Percentiles rank a stretch among this genome's conserved stretches.
Conservation (phyloP, 352 stramenopile species). For the Phytophthora quininea region DNA sequence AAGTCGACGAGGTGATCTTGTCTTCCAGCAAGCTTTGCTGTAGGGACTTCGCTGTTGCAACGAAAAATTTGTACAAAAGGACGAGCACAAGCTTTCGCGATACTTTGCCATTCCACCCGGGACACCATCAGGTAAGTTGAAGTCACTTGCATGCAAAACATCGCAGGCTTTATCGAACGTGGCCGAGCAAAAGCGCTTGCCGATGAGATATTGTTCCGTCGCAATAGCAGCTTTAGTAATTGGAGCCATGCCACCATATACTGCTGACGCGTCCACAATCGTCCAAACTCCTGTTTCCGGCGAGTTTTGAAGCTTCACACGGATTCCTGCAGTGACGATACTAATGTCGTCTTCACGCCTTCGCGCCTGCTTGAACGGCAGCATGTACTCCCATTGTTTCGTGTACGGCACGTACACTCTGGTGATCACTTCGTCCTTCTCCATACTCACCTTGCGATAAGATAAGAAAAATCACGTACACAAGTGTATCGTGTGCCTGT, state of each 20-base stretch:
- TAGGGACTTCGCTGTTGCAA: conserved; percentile 70
- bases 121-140: conserved; percentile 91
- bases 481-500: conserved; percentile 45
- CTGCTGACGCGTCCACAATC: conserved; percentile 59
- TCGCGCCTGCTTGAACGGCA: conserved; percentile 96
- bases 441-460: conserved; percentile 94
- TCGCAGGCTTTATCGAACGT: conserved; percentile 88
- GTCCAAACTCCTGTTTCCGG: conserved; percentile 78
- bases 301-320: conserved; percentile 75
- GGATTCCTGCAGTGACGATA: conserved; percentile 96
- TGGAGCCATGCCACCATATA: conserved; percentile 77
- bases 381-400: conserved; percentile 91
- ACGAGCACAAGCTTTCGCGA: conserved; percentile 92
- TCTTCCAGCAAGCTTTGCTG: conserved; percentile 43
- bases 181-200: conserved; percentile 75
- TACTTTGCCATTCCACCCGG: conserved; percentile 95
- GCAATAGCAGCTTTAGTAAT: conserved; percentile 60
- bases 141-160: conserved; percentile 85
- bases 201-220: conserved; percentile 77
- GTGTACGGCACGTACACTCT: conserved; percentile 91
- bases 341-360: conserved; percentile 97
- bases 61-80: conserved; percentile 97
- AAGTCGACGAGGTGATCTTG: conserved; percentile 5
- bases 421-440: conserved; percentile 91
- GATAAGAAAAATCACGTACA: conserved; percentile 95